Evolutionary conservation across 768 basidiomycete genomes (phyloP).

Genomic region (Termitomyces sp.): DNA sequence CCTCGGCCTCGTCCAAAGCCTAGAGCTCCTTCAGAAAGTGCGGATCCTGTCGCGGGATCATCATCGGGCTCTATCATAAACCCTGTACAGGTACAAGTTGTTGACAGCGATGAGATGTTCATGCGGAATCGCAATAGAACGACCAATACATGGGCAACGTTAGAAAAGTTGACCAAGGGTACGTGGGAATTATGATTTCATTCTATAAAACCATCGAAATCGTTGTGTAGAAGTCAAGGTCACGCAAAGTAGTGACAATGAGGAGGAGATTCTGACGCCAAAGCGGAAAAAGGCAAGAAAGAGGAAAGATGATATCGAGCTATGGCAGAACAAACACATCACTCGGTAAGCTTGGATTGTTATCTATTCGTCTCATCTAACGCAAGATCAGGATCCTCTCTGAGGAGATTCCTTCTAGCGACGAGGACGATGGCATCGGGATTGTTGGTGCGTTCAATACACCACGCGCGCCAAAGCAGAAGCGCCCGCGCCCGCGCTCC

Average conservation of each 20-base stretch:
- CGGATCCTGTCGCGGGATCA: conserved; percentile 16
- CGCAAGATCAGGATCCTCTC: conserved; percentile 31
- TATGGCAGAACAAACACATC: conserved; percentile 38
- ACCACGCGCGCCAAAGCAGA: conserved; percentile 29
- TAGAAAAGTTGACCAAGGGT: conserved; percentile 58
- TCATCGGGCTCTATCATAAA: conserved; percentile 11
- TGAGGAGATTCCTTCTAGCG: conserved; percentile 20
- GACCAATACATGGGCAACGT: conserved; percentile 48
- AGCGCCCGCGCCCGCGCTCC: conserved; percentile 43
- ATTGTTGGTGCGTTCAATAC: conserved; percentile 19
- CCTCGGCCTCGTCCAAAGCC: conserved; percentile 49
- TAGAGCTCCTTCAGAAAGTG: conserved; percentile 14
- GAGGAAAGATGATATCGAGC: conserved; percentile 32
- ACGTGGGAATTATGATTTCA: conserved; percentile 7
- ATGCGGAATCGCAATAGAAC: conserved; percentile 60
- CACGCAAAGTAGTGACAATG: conserved; percentile 17
- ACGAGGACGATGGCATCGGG: conserved; percentile 32
- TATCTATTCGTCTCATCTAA: not conserved
- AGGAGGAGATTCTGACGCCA: conserved; percentile 25
- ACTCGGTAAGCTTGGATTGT: conserved; percentile 30
- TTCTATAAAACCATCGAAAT: not conserved
- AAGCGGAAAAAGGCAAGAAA: conserved; percentile 27
- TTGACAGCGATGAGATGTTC: conserved; percentile 66
- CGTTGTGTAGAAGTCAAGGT: conserved; percentile 5
- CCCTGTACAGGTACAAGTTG: conserved; percentile 21